A percentile compares a stretch with the other conserved stretches of the same genome.
Evolutionary conservation across 345 rosid genomes (phyloP).

Genomic region (Camelina neglecta): DNA sequence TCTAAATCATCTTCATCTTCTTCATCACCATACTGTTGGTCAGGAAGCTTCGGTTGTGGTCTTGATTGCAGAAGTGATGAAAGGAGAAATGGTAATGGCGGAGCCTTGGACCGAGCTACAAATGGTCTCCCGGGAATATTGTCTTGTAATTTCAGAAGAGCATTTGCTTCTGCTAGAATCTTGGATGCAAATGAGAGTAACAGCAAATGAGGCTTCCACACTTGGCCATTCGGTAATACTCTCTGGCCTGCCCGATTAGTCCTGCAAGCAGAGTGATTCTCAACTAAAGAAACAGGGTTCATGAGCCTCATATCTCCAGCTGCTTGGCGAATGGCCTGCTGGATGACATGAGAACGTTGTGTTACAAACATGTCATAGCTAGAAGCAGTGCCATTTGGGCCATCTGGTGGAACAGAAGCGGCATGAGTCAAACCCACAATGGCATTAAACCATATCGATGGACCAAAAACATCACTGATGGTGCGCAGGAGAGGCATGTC

Average conservation of each 20-base stretch:
- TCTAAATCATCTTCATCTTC: constrained; percentile 80
- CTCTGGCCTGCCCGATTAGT: constrained; percentile 98
- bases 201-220: constrained; percentile 98
- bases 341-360: constrained; percentile 93
- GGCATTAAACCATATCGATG: constrained; percentile 98
- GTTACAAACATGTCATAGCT: constrained; percentile 99
- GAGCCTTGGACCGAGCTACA: constrained; percentile 72
- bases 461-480: constrained; percentile 88
- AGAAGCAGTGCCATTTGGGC: constrained; percentile 91
- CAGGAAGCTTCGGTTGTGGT: constrained; percentile 88
- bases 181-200: constrained; percentile 98
- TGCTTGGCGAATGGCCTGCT: constrained; percentile 97
- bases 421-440: constrained; percentile 99
- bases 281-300: constrained; percentile 98
- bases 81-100: constrained; percentile 87
- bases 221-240: constrained; percentile 99
- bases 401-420: constrained; percentile 99
- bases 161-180: constrained; percentile 93
- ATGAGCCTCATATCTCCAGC: constrained; percentile 99
- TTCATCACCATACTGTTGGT: constrained; percentile 83
- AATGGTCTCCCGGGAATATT: constrained; percentile 83
- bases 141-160: constrained; percentile 86
- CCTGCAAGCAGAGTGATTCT: constrained; percentile 98
- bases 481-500: constrained; percentile 97
- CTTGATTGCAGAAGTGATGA: constrained; percentile 95